phyloP scores from a whole-genome alignment of 345 rosid species.

The Eucalyptus pauciflora region DNA sequence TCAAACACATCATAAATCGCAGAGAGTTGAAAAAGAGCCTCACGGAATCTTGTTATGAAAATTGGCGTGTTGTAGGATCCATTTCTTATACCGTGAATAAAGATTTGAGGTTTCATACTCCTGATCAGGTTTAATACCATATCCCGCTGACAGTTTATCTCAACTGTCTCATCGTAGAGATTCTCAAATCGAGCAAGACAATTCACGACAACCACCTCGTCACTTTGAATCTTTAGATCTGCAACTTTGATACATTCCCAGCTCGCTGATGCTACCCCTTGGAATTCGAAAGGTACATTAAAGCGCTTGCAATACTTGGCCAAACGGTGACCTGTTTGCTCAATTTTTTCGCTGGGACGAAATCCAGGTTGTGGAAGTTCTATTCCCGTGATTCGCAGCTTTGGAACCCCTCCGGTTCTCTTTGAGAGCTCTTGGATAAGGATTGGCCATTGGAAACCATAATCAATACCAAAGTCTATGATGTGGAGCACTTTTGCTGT shows the following conservation, averaged over 20 bases:
- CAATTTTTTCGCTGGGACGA: conserved; percentile 3
- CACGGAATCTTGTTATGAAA: conserved; percentile 67
- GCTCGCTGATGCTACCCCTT: conserved; percentile 38
- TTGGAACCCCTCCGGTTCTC: conserved; percentile 21
- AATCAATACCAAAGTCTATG: conserved; percentile 39
- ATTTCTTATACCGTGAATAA: conserved; percentile 21
- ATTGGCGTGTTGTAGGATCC: conserved; percentile 77
- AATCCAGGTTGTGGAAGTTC: conserved; percentile 16
- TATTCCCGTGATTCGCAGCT: conserved; percentile 38
- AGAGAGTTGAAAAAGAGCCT: conserved; percentile 72
- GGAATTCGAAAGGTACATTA: conserved; percentile 71
- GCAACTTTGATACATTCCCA: conserved; percentile 67
- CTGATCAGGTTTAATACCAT: conserved; percentile 41
- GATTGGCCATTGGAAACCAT: conserved; percentile 44
- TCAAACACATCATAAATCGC: conserved; percentile 48
- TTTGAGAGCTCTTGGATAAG: conserved; percentile 24
- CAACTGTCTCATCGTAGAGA: conserved; percentile 60
- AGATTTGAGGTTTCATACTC: conserved; percentile 55
- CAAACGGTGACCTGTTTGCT: conserved; percentile 60
- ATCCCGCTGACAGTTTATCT: conserved; percentile 52
- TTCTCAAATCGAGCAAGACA: conserved; percentile 25
- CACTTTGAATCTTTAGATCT: conserved; percentile 47
- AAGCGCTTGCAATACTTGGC: conserved; percentile 63
- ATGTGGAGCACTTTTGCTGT: conserved; percentile 26
- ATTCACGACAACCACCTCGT: conserved; percentile 68